Base-by-base conservation (phyloP, 441 rosid genomes). In the Breynia disticha region DNA sequence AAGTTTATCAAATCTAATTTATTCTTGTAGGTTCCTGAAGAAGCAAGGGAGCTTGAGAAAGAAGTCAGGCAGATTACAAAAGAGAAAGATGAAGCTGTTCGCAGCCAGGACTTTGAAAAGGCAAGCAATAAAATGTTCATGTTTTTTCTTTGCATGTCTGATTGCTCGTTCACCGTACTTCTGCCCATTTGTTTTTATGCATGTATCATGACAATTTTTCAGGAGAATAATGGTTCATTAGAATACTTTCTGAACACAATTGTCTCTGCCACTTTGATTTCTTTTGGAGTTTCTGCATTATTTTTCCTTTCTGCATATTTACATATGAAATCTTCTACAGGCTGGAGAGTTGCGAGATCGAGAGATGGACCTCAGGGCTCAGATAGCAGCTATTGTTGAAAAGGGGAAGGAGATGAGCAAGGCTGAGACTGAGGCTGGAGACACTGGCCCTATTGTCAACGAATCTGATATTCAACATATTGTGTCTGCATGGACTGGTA, bases 91-190 rank as follows among this genome's bases (percentile, higher is more conserved):
- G 96, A 93, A 72, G 94, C 97, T 58, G 96, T 89, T 49, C 89
- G 96, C 18, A 57, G 86, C 77, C 97, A 93, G 73, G 99, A 89
- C 76, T 93, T 89, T 48, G 96, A 93, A 68, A 93, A 85, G 99
- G 99, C 87, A 70, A 15, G 1, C 32, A 22, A 19, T 39, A 39
- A 13, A 39, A 39, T 9, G 43, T 14, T 39, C 14, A 4, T 39
- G 15, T 28, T 19, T 11, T 20, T 20, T 21, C n/a, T 11, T 17
- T 46, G 55, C 56, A 21, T 42, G 12, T 35, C n/a, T 59, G 8
- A 46, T n/a, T 18, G 24, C 17, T 44, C 37, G 5, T n/a, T 50
- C 18, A 39, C 11, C 46, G 20, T 21, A 46, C 21, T 15, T 41
- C 1, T 15, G 4, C 20, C 16, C n/a, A 16, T 42, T 46, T 24